Conservation (phyloP, 2,329 filamentous ascomycete species). For the Aspergillus eucalypticola region DNA sequence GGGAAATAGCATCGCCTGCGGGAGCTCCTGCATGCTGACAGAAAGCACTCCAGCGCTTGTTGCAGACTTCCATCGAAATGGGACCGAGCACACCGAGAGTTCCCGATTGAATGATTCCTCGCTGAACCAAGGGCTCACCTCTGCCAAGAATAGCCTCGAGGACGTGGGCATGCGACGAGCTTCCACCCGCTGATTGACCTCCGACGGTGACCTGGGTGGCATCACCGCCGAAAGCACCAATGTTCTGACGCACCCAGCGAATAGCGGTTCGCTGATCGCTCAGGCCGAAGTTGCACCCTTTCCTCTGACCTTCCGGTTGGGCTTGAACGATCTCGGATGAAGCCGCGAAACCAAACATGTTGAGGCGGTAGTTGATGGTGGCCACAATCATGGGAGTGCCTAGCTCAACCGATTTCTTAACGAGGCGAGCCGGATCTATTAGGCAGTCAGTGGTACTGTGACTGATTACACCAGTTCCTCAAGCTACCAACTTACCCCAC, state of each 20-base stretch:
- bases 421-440: constrained; percentile 1
- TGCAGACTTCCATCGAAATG: background rate
- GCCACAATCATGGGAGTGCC: background rate
- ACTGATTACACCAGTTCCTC: no score
- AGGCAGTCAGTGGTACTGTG: background rate
- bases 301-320: background rate
- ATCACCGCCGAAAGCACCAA: background rate
- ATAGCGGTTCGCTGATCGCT: background rate
- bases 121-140: background rate
- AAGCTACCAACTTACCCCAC: background rate
- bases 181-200: constrained; percentile 3
- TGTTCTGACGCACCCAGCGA: constrained; percentile 1
- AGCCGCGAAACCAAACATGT: constrained; percentile 4
- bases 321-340: background rate
- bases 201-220: background rate
- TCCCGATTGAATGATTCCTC: constrained; percentile 2
- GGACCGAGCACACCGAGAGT: background rate
- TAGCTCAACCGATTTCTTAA: background rate
- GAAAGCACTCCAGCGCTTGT: background rate
- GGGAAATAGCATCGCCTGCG: background rate
- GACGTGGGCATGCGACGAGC: constrained; percentile 5
- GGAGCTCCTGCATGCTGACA: background rate
- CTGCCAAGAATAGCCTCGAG: background rate
- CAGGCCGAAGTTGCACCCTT: background rate
- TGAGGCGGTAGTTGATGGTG: background rate